Evolutionary conservation across 2,329 filamentous ascomycete genomes (phyloP).

Genomic region (Diaporthe ilicicola): DNA sequence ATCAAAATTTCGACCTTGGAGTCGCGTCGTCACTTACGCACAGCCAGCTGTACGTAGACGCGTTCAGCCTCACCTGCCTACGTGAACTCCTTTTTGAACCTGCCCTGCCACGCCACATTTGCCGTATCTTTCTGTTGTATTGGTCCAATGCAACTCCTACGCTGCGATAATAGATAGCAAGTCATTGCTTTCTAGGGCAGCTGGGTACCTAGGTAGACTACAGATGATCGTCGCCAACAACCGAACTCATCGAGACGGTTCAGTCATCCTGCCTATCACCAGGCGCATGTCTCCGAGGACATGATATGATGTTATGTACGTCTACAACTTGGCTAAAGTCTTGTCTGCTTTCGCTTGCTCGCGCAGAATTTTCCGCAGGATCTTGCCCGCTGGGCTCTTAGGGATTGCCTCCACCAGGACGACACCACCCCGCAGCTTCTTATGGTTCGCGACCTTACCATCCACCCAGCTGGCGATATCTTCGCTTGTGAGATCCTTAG

Average conservation of each 20-base stretch:
- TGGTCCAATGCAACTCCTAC: background rate
- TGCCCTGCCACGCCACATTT: background rate
- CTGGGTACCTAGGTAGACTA: too few species aligned
- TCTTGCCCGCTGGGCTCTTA: conserved; percentile 72
- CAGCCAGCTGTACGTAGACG: background rate
- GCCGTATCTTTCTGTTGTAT: background rate
- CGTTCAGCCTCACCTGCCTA: background rate
- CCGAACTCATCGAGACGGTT: background rate
- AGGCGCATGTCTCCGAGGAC: too few species aligned
- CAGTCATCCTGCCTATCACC: background rate
- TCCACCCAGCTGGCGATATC: conserved; percentile 39
- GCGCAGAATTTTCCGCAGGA: conserved; percentile 65
- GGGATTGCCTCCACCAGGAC: conserved; percentile 65
- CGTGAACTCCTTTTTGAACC: too few species aligned
- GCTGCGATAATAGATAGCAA: background rate
- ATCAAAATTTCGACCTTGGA: conserved; percentile 5
- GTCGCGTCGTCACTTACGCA: conserved; percentile 18
- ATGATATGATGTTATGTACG: background rate
- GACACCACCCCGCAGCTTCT: conserved; percentile 48
- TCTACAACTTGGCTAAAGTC: conserved; percentile 37
- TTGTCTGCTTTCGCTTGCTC: conserved; percentile 50
- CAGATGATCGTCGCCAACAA: background rate
- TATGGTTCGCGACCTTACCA: conserved; percentile 38
- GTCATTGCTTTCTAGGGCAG: background rate
- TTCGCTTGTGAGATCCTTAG: conserved; percentile 33